phyloP scores from a whole-genome alignment of 768 basidiomycete genomes.

The Clathrus columnatus region DNA sequence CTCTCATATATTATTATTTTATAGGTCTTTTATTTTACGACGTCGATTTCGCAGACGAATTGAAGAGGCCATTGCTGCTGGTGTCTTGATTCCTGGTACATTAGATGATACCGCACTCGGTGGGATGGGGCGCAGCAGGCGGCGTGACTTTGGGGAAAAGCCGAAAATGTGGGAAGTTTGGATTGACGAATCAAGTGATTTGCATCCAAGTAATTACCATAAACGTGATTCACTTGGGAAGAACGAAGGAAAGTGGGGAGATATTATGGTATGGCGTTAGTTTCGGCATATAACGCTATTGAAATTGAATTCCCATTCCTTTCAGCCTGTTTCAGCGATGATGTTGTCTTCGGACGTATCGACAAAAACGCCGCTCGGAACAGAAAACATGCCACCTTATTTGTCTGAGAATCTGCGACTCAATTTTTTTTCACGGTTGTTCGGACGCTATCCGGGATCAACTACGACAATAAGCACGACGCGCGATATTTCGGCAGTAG shows the following conservation, averaged over 20 bases:
- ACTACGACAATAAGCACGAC: neutral
- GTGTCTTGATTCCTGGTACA: constrained; percentile 10
- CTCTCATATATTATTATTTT: no score
- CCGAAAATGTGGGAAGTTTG: constrained; percentile 11
- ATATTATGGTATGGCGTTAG: constrained; percentile 7
- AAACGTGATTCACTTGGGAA: neutral
- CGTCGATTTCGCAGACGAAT: constrained; percentile 8
- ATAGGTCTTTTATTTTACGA: constrained; percentile 8
- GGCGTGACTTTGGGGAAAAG: constrained; percentile 11
- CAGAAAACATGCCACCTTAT: neutral
- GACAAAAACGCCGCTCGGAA: neutral
- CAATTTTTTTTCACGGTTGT: neutral
- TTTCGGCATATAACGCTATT: no score
- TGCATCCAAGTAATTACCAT: neutral
- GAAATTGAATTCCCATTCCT: neutral
- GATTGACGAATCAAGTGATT: constrained; percentile 3
- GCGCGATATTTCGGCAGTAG: neutral
- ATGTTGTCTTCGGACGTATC: neutral
- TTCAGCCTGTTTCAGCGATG: constrained; percentile 5
- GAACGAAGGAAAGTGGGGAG: constrained; percentile 7
- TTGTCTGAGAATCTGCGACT: neutral
- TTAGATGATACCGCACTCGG: constrained; percentile 8
- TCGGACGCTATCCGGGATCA: neutral
- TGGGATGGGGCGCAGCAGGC: constrained; percentile 1
- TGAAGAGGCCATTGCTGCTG: constrained; percentile 7